Conservation (phyloP, 2,329 filamentous ascomycete genomes). For the Clarireedia monteithiana region DNA sequence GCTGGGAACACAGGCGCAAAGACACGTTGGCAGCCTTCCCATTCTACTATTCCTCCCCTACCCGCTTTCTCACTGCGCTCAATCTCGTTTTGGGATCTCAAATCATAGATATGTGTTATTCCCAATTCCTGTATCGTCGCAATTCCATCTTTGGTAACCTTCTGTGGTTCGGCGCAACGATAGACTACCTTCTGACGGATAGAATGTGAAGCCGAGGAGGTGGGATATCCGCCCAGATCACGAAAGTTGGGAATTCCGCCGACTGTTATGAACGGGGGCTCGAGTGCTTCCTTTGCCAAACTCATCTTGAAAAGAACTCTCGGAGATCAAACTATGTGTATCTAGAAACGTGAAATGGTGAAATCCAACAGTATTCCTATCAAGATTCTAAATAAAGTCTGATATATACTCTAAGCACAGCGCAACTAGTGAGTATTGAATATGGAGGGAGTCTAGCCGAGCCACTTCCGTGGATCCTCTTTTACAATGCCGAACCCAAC, state of each 20-base stretch:
- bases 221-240: constrained; percentile 54
- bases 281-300: constrained; percentile 15
- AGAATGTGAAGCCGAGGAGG: constrained; percentile 28
- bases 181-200: constrained; percentile 51
- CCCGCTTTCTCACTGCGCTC: constrained; percentile 32
- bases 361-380: background rate
- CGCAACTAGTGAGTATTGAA: background rate
- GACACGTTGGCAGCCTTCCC: constrained; percentile 44
- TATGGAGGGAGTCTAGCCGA: background rate
- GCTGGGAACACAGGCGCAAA: constrained; percentile 60
- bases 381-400: background rate
- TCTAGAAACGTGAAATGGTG: background rate
- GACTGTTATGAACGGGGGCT: constrained; percentile 43
- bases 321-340: background rate
- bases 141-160: constrained; percentile 46
- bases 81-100: constrained; percentile 56
- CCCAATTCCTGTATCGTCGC: constrained; percentile 44
- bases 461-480: background rate
- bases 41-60: constrained; percentile 35
- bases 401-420: background rate
- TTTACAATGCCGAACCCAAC: background rate
- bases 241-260: constrained; percentile 60
- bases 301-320: constrained; percentile 11
- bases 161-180: constrained; percentile 60
- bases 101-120: constrained; percentile 61